These are phyloP conservation scores for Scleroderma citrinum DNA, from an alignment of 768 basidiomycete species.

Conservation along the genomic window DNA sequence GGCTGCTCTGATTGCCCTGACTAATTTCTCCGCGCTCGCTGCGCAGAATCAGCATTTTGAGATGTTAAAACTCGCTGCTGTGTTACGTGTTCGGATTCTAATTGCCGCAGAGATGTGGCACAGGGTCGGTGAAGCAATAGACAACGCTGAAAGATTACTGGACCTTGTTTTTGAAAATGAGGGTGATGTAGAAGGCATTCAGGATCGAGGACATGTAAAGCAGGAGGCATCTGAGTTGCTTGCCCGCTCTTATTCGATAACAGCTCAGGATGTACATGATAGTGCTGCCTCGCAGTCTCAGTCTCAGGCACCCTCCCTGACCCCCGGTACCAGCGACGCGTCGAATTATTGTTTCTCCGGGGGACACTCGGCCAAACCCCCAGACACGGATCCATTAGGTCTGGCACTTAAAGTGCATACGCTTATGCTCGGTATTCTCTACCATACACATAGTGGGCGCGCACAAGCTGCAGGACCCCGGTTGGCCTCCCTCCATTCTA, in stretches of 20 bases:
- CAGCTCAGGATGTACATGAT: slow-evolving; percentile 22
- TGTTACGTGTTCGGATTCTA: slow-evolving; percentile 54
- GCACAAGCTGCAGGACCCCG: slow-evolving; percentile 43
- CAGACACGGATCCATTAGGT: slow-evolving; percentile 8
- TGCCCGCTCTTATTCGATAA: slow-evolving; percentile 24
- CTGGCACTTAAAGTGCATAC: slow-evolving; percentile 48
- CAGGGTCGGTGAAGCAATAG: slow-evolving; percentile 42
- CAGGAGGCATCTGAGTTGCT: slow-evolving; percentile 17
- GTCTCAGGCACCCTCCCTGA: slow-evolving; percentile 9
- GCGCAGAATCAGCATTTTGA: slow-evolving; percentile 37
- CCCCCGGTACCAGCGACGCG: neutral
- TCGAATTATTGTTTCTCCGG: no score
- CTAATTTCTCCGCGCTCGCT: slow-evolving; percentile 30
- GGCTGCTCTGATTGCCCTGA: slow-evolving; percentile 27
- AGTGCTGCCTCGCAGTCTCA: slow-evolving; percentile 17
- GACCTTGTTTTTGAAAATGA: slow-evolving; percentile 29
- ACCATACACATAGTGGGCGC: slow-evolving; percentile 54
- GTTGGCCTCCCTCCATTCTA: no score
- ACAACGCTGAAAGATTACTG: slow-evolving; percentile 44
- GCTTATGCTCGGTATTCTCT: slow-evolving; percentile 57
- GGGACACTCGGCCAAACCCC: neutral
- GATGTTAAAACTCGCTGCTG: slow-evolving; percentile 44
- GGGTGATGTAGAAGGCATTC: slow-evolving; percentile 3
- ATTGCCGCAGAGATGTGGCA: slow-evolving; percentile 52
- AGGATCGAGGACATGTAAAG: slow-evolving; percentile 6